Base-by-base conservation (phyloP, 176 grass and related monocot species). In the Oryza longistaminata region DNA sequence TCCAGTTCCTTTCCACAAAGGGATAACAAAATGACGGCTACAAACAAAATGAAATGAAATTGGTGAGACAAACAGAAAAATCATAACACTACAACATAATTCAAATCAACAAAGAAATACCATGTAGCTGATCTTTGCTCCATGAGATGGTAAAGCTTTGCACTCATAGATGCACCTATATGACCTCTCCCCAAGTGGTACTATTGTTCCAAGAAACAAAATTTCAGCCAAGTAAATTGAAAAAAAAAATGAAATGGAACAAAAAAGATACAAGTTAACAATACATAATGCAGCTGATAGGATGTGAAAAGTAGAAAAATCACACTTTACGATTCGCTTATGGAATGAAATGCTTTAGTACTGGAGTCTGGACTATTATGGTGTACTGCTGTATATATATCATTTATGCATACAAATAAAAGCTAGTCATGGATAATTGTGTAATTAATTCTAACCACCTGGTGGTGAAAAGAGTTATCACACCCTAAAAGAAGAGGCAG, bases 171-270 rank as follows among this genome's bases (percentile, higher is more conserved):
- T 83, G 93, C 80, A 82, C 91, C 93, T 77, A 98, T 81, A 82
- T 98, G 96, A 68, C 96, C 96, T 88, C 96, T 92, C 83, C 96
- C 96, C 81, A 98, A 60, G 88, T 98, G 96, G 90, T 93, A 98
- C 96, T 98, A 70, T 42, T 77, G 80, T 89, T 76, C 66, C 68
- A 71, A 48, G 40, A 88, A 85, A 68, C 71, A 21, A 81, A 79
- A 9, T 70, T 7, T 70, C 21, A 75, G 33, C 76, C 3, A 77
- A 82, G 11, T 2, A 40, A 73, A 71, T 81, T 81, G 79, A 3
- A 13, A 26, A 26, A 70, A 27, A 53, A 9, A 37, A 37, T 10
- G 13, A 77, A 73, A 55, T 53, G 48, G 78, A 34, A 77, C 34
- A 37, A 44, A 82, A 65, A 39, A 52, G 64, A 61, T 68, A 43